Evolutionary conservation across 768 basidiomycete species (phyloP), one percentile per base, ranked within the genome.

Genomic region (Sistotremastrum suecicum): DNA sequence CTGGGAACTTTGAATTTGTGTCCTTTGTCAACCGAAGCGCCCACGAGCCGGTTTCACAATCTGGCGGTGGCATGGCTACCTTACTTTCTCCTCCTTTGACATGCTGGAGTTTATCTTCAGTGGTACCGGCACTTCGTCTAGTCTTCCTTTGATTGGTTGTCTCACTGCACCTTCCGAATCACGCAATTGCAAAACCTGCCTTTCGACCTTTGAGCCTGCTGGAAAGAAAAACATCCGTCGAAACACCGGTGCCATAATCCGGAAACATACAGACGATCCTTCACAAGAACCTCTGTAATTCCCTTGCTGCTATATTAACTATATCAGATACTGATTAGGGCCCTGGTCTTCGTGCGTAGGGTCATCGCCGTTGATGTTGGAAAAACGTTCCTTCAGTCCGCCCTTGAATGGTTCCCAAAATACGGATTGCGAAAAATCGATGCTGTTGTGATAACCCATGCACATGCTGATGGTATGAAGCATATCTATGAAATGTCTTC

Each of bases 351-450:
- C 10, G 38, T n/a, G 5, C 7, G 38, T 50, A 85, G 82, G 55
- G 87, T 83, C 10, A 69, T 90, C 46, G 71, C 89, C 9, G 77
- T 90, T 53, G 87, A 90, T 62, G 83, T 78, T 12, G 87, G 87
- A 43, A 90, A 90, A 66, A 87, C 78, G 47, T 90, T 89, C 60
- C 76, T 78, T 55, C 65, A 66, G 7, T 65, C 72, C 30, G 69
- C 72, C 4, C 48, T 67, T 34, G 69, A 75, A 53, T 71, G 69
- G 68, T 78, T 79, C 55, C 85, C 86, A 1, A 77, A 77, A 58
- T 80, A 82, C 58, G 77, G 76, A 3, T 63, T 94, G 38, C 68
- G 88, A 53, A 64, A 68, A 50, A 80, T 83, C 45, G 78, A 84
- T 53, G 79, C 75, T 37, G 69, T 94, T 7, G 65, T 95, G 10